Evolutionary conservation across 2,329 filamentous ascomycete species (phyloP), one percentile per base, ranked within the genome.

Genomic region (Ophiosphaerella narmari): DNA sequence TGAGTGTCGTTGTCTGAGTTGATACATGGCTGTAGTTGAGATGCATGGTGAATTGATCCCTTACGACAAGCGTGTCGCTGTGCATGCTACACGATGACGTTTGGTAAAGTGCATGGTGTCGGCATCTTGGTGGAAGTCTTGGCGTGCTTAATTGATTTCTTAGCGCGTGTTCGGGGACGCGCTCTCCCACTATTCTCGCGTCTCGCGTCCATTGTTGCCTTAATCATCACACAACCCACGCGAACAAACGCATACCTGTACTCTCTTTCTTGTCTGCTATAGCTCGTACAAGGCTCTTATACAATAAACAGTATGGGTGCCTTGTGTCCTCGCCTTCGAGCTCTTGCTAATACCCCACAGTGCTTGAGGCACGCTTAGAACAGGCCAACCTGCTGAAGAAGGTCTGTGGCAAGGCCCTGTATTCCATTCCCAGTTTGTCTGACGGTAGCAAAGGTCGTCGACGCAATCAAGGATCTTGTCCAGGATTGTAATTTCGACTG

Each of bases 401-500:
- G 89, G 91, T 93, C 54, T 31, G 45, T 9, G 14, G 39, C 39
- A n/a, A 34, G 26, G 26, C 7, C 26, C 26, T 29, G 11, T 29
- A 29, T 29, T 29, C 7, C 26, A 29, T 9, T 29, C 26, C 26
- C 26, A 29, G 26, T 6, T 8, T 29, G 26, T 43, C 37, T 54
- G 26, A 63, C 72, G 48, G 59, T 46, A 38, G 16, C 41, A 14
- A 63, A 96, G 91, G 90, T 97, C 58, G 92, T 99, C 70, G 95
- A 99, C 75, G 91, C 95, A 67, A 97, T 99, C 86, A 97, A 97
- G 79, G 94, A 99, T 71, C 86, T 99, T 43, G 94, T 99, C 46
- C 94, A 97, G 78, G 94, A 99, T 80, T 99, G 94, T 87, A 99
- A 99, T 80, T 99, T 99, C 80, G 94, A 99, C 83, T 99, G 95